phyloP scores from a whole-genome alignment of 2,329 filamentous ascomycete species.

The Aspergillus cejpii region DNA sequence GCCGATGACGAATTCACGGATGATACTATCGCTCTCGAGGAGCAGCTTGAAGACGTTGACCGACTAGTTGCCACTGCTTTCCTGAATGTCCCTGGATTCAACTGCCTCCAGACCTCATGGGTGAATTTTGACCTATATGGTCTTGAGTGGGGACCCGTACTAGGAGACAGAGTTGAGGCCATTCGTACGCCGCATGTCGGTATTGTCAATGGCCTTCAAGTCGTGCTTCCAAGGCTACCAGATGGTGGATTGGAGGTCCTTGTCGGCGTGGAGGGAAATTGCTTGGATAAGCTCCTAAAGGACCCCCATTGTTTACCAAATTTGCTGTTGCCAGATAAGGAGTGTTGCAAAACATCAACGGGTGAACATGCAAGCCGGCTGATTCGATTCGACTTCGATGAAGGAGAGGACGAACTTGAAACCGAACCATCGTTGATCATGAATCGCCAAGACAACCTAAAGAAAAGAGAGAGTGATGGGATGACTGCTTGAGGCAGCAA shows the following conservation, averaged over 20 bases:
- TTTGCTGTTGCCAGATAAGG: constrained; percentile 12
- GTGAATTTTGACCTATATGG: constrained; percentile 29
- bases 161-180: constrained; percentile 26
- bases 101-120: constrained; percentile 34
- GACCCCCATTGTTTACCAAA: constrained; percentile 30
- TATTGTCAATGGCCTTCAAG: constrained; percentile 29
- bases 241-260: constrained; percentile 32
- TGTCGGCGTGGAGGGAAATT: constrained; percentile 29
- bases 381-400: too few relatives aligned
- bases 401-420: too few relatives aligned
- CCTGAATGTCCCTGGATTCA: constrained; percentile 32
- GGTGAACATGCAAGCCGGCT: too few relatives aligned
- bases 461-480: too few relatives aligned
- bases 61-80: constrained; percentile 31
- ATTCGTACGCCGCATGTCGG: constrained; percentile 30
- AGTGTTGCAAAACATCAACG: too few relatives aligned
- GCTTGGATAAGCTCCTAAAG: constrained; percentile 22
- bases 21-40: constrained; percentile 27
- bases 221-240: constrained; percentile 29
- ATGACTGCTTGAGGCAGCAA: neutral
- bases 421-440: too few relatives aligned
- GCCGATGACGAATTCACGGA: constrained; percentile 29
- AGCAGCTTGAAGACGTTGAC: constrained; percentile 29
- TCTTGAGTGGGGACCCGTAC: constrained; percentile 29
- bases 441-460: too few relatives aligned